These are phyloP conservation scores for Dillenia suffruticosa DNA, from an alignment of 164 flowering plant species.

Conservation along the genomic window DNA sequence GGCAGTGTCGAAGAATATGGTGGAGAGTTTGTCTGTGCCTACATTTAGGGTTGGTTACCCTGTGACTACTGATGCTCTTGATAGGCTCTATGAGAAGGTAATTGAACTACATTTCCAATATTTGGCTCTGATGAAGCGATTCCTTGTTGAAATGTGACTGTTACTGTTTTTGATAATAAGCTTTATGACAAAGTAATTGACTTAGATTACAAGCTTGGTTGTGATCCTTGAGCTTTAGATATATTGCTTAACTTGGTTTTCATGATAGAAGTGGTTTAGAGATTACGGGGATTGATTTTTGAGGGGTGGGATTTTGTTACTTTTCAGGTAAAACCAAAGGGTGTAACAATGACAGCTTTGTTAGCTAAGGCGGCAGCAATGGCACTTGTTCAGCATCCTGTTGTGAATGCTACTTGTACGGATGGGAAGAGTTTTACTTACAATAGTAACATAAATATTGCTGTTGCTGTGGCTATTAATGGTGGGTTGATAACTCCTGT, in stretches of 20 bases:
- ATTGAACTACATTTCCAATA: neutral
- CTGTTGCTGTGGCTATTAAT: constrained; percentile 89
- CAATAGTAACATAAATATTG: constrained; percentile 71
- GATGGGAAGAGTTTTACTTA: constrained; percentile 90
- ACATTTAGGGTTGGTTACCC: constrained; percentile 93
- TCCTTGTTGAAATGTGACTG: too few species aligned
- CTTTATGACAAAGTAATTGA: neutral
- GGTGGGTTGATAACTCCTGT: constrained; percentile 95
- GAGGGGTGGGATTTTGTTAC: too few species aligned
- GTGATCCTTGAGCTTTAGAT: too few species aligned
- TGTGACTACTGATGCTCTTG: constrained; percentile 70
- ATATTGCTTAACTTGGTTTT: too few species aligned
- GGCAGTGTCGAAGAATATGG: constrained; percentile 85
- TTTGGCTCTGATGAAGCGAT: too few species aligned
- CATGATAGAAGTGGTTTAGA: too few species aligned
- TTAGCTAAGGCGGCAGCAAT: constrained; percentile 83
- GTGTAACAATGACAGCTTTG: constrained; percentile 91
- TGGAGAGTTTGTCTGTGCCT: constrained; percentile 84
- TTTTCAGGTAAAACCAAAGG: constrained; percentile 80
- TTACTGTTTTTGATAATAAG: neutral
- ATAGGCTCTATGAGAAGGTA: constrained; percentile 83
- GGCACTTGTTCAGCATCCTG: constrained; percentile 93
- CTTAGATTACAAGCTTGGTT: too few species aligned
- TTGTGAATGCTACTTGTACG: constrained; percentile 76
- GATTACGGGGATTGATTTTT: too few species aligned